Percentiles rank a stretch among this genome's conserved stretches.
Evolutionary conservation across 2,329 filamentous ascomycete species (phyloP).

Genomic region (Zymoseptoria pseudotritici): DNA sequence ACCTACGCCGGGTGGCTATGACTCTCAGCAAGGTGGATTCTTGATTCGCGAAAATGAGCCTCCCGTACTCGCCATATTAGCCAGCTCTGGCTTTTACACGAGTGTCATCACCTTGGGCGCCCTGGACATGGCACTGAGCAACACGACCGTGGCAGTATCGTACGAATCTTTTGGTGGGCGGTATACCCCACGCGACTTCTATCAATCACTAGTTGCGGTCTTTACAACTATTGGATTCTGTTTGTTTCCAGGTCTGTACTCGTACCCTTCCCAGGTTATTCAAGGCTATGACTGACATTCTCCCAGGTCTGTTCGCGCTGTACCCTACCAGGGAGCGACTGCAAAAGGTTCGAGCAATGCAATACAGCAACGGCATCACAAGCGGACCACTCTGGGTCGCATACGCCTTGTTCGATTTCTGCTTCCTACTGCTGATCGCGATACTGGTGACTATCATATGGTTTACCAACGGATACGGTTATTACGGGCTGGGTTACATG

Average conservation of each 20-base stretch:
- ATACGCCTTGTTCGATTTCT: constrained; percentile 70
- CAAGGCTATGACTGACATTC: too few relatives aligned
- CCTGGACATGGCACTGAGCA: too few relatives aligned
- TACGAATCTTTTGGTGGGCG: too few relatives aligned
- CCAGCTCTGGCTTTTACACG: not conserved
- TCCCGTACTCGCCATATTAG: constrained; percentile 7
- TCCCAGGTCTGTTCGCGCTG: constrained; percentile 59
- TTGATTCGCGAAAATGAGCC: constrained; percentile 4
- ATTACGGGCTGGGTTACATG: constrained; percentile 10
- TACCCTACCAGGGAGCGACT: constrained; percentile 77
- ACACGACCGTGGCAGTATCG: too few relatives aligned
- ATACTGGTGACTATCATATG: constrained; percentile 58
- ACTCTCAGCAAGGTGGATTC: constrained; percentile 7
- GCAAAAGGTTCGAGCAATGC: constrained; percentile 67
- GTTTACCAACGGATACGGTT: constrained; percentile 25
- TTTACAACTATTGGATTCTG: too few relatives aligned
- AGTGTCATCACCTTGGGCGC: constrained; percentile 1
- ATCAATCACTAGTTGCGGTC: too few relatives aligned
- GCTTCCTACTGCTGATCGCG: constrained; percentile 58
- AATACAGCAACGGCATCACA: constrained; percentile 83
- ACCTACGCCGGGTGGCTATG: too few relatives aligned
- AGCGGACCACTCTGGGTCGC: constrained; percentile 74
- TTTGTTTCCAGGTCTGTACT: too few relatives aligned
- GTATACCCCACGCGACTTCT: too few relatives aligned
- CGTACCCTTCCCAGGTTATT: too few relatives aligned